A percentile compares a stretch with the other conserved stretches of the same genome.
Conservation (phyloP, 2,329 filamentous ascomycete genomes). For the Xylaria sp. region DNA sequence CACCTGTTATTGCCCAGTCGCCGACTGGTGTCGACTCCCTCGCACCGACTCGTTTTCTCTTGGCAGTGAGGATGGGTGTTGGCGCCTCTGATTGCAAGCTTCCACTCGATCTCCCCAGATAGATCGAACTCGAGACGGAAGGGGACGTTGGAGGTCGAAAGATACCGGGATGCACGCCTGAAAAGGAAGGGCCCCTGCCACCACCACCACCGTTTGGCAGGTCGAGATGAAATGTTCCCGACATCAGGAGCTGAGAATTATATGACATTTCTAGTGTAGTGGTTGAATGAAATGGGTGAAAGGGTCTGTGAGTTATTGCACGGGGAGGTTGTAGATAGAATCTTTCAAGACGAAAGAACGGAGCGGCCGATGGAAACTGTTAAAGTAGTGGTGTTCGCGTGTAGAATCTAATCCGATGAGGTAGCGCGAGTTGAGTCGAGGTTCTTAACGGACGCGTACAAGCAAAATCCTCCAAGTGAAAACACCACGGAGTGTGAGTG, state of each 20-base stretch:
- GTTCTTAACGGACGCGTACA: background rate
- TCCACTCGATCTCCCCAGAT: conserved; percentile 54
- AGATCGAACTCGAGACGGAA: conserved; percentile 53
- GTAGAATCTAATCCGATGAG: background rate
- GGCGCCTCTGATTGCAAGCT: conserved; percentile 54
- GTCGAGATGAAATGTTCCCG: conserved; percentile 52
- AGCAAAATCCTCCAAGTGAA: background rate
- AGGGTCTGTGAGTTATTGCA: background rate
- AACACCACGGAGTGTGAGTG: background rate
- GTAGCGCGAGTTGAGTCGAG: background rate
- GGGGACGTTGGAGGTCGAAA: conserved; percentile 61
- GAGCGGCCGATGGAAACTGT: background rate
- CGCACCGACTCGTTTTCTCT: conserved; percentile 59
- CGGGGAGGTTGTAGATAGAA: background rate
- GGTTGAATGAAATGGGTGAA: background rate
- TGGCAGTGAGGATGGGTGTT: conserved; percentile 51
- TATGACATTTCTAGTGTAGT: conserved; percentile 40
- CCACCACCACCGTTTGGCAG: conserved; percentile 38
- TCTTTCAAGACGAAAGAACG: background rate
- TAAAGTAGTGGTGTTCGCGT: background rate
- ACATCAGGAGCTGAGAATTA: conserved; percentile 51
- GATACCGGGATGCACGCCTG: conserved; percentile 58
- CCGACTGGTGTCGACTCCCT: conserved; percentile 51
- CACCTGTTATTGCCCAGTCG: conserved; percentile 46
- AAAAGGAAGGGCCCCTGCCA: conserved; percentile 40